A percentile compares a stretch with the other conserved stretches of the same genome.
phyloP scores from a whole-genome alignment of 768 basidiomycete genomes.

The Termitomyces sp. region DNA sequence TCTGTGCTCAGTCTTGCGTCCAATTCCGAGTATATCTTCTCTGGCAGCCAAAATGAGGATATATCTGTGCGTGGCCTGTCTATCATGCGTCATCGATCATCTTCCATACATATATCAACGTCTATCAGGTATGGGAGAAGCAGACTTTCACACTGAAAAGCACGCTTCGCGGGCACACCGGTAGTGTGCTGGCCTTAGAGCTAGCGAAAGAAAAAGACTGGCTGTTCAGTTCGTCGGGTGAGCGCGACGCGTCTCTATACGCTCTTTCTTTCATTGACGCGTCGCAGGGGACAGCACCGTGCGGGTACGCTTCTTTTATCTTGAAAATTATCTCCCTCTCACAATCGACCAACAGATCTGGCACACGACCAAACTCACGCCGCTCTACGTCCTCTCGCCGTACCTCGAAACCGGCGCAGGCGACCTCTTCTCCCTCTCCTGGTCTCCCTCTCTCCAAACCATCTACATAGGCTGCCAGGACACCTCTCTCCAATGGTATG shows the following conservation, averaged over 20 bases:
- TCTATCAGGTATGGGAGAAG: conserved; percentile 80
- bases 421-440: conserved; percentile 83
- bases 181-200: conserved; percentile 79
- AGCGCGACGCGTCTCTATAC: conserved; percentile 17
- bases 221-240: conserved; percentile 90
- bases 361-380: conserved; percentile 66
- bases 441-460: conserved; percentile 66
- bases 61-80: conserved; percentile 55
- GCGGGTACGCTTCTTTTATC: conserved; percentile 50
- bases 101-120: neutral
- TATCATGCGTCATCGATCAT: neutral
- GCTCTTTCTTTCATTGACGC: conserved; percentile 6
- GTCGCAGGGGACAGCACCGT: conserved; percentile 81
- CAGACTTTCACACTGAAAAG: conserved; percentile 64
- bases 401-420: conserved; percentile 80
- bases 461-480: conserved; percentile 91
- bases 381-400: conserved; percentile 73
- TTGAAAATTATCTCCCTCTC: neutral
- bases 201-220: conserved; percentile 74
- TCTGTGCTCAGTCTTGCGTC: conserved; percentile 79
- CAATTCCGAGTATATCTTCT: conserved; percentile 72
- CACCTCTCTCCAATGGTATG: conserved; percentile 89
- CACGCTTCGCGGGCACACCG: conserved; percentile 77
- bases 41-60: conserved; percentile 75
- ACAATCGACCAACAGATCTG: conserved; percentile 57